Percentiles rank a stretch among this genome's conserved stretches.
These are phyloP conservation scores for Pseudonectria foliicola DNA, from an alignment of 2,329 filamentous ascomycete genomes.

Conservation along the genomic window DNA sequence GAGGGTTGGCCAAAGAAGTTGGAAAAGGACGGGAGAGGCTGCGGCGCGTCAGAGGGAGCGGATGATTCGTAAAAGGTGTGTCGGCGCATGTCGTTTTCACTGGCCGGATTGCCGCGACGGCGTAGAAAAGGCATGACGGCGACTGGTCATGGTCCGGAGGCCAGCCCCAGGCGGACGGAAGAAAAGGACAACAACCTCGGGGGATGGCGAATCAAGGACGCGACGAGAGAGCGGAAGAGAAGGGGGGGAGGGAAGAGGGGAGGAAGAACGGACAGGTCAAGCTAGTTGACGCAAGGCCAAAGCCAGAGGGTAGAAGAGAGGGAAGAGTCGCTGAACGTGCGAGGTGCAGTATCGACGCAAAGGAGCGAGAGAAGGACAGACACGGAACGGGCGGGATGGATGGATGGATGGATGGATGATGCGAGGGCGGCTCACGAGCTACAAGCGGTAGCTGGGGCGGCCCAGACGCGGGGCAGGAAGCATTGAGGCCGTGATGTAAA, in stretches of 20 bases:
- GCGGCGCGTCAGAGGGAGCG: constrained; percentile 21
- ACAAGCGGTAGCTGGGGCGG: no score
- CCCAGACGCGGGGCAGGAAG: no score
- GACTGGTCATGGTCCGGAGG: constrained; percentile 32
- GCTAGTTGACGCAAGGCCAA: no score
- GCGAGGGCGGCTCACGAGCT: no score
- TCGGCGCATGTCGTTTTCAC: constrained; percentile 52
- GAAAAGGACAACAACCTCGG: constrained; percentile 2
- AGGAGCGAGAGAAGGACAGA: no score
- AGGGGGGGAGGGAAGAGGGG: neutral
- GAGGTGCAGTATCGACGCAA: no score
- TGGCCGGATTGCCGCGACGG: constrained; percentile 53
- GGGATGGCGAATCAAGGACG: constrained; percentile 3
- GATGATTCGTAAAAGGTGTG: constrained; percentile 35
- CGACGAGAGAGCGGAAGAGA: constrained; percentile 2
- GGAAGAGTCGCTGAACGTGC: no score
- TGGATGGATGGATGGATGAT: neutral
- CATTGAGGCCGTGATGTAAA: neutral
- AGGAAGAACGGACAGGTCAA: neutral
- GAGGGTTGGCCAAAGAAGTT: constrained; percentile 13
- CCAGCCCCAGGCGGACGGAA: constrained; percentile 14
- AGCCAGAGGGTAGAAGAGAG: no score
- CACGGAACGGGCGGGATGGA: neutral
- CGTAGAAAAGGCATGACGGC: constrained; percentile 53
- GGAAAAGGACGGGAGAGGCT: constrained; percentile 16